Evolutionary conservation across 2,329 filamentous ascomycete genomes (phyloP), one percentile per base, ranked within the genome.

Genomic region (Eurotiales sp.): DNA sequence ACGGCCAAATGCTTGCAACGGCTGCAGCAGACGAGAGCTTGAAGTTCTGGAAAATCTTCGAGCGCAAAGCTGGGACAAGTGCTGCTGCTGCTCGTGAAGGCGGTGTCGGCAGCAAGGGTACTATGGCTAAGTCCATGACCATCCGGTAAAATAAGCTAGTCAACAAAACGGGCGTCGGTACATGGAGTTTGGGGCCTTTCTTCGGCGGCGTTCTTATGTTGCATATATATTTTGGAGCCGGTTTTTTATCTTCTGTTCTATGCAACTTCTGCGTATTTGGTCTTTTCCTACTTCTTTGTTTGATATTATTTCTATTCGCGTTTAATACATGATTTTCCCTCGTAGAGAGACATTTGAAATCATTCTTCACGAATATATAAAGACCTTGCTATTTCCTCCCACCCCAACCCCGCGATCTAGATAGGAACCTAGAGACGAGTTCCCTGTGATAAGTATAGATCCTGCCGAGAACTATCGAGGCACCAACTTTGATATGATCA

Each of bases 21-120:
- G 92, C 93, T 55, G 86, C 92, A 61, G 91, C 92, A 32, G 93
- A 99, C 64, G 93, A 99, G 79, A 92, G 87, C 67, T 80, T 99
- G 72, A 99, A 99, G 78, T 99, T 99, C 81, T 99, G 93, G 93
- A 99, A 99, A 84, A 81, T 99, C 62, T 99, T 99, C 66, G 93
- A 99, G 81, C 96, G 96, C 83, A 97, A 96, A 83, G 79, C 91
- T 15, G 90, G 90, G 50, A 77, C 81, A 53, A 76, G 81, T 55
- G 81, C 85, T 46, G 81, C 83, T 44, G 68, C 78, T 27, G 77
- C 84, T 50, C 80, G 82, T 55, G 79, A 81, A 60, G 80, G 85
- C 53, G 84, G 84, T 56, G 77, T 86, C 54, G 86, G 86, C 45
- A 82, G 81, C 72, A 92, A 92, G 76, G 90, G 87, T 51, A 84